Base-by-base conservation (phyloP, 2,329 filamentous ascomycete genomes). In the Neonectria sp. region DNA sequence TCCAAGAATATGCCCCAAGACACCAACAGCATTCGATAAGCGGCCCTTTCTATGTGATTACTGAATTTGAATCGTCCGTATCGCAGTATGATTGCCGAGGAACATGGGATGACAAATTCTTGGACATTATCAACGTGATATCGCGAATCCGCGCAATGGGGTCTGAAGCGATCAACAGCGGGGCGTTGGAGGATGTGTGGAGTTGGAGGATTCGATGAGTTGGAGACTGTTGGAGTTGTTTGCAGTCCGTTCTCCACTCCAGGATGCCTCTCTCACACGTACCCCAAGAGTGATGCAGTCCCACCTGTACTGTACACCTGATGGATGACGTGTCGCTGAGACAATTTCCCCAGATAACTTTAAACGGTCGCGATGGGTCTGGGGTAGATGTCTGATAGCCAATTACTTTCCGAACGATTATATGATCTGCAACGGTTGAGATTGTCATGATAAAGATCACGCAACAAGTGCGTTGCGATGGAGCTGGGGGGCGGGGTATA, bases 161-260 rank as follows among this genome's bases (percentile, higher is more conserved):
- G 51, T 24, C 8, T 4, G 6, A 25, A 21, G 29, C 12, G 21
- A 35, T 35, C n/a, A 33, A 35, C n/a, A 15, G 29, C 31, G 49
- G 49, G n/a, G 27, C 31, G 49, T 52, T 52, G 49, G 49, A 52
- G 37, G 15, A 37, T 15, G 25, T 49, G 25, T 17, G 17, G 15
- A 33, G 49, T 33, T 33, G 27, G 49, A 33, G 49, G 29, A 33
- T 31, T 33, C 17, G 29, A 35, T 7, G 29, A 53, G 31, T 53
- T 53, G 51, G 51, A 53, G 51, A 11, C 31, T 12, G 31, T 53
- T 53, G 49, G 49, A 13, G 49, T 52, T n/a, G n/a, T 33, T 52
- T n/a, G 21, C 4, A 15, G 2, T 3, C 24, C 17, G 2, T 6
- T 25, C 51, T 53, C 51, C 51, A 53, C 31, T 3, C 29, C 27